Base-by-base conservation (phyloP, 2,329 filamentous ascomycete species). In the Exophiala oligosperma region DNA sequence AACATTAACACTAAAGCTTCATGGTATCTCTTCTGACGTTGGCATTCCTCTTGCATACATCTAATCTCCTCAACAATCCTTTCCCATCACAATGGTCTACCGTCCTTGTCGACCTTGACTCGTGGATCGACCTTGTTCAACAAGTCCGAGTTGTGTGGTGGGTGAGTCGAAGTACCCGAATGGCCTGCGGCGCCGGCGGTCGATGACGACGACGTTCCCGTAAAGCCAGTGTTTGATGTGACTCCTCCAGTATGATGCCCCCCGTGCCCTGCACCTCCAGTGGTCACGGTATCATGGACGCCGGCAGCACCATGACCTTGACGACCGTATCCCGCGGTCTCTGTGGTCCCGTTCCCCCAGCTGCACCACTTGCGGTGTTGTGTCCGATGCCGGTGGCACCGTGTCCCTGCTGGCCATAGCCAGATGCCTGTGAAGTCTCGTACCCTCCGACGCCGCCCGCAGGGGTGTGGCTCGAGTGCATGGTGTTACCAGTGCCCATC, bases 61-160 rank as follows among this genome's bases (percentile, higher is more conserved):
- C 17, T 17, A 17, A 17, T 17, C 48, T 50, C 12, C 48, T 14
- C 38, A 12, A 41, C 38, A n/a, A 41, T 41, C 14, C 4, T 17
- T 17, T 17, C 17, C 23, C 43, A 5, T 48, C 46, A 48, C 9
- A 28, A 26, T n/a, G 46, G 23, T 37, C 56, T 54, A 21, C 57
- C 57, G 24, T 61, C 49, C 8, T n/a, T 50, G 46, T 64, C 59
- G 32, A 35, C 59, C 57, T 72, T 66, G 6, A 69, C 67, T 17
- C 67, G 58, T 26, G 69, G 68, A 48, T 70, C 68, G 1, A 68
- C 57, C 49, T 69, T 68, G 59, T 70, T 70, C 38, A 65, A 41
- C 17, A 68, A 43, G 26, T 56, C 60, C 17, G 65, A 69, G 52
- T 70, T 60, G 53, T 76, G 74, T 4, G 29, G n/a, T 38, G 26